Conservation (phyloP, 306 rosid species). For the Arachis hypogaea region DNA sequence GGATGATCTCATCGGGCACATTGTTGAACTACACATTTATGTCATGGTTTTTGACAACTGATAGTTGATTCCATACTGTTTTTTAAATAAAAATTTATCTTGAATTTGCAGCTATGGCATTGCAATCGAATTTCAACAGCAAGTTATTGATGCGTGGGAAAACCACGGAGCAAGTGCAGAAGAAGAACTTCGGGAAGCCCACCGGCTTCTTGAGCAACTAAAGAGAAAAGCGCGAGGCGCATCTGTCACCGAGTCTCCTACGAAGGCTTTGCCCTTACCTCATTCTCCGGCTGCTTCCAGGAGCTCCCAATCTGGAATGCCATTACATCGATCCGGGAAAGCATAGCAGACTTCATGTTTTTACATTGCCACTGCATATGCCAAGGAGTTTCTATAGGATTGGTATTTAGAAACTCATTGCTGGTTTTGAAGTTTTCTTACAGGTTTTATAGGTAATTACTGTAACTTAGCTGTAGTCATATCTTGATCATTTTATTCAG, state of each 20-base stretch:
- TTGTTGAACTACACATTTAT: background rate
- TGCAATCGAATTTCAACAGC: constrained; percentile 85
- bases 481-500: constrained; percentile 8
- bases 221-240: constrained; percentile 63
- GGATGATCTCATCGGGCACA: background rate
- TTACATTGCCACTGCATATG: constrained; percentile 22
- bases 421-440: constrained; percentile 34
- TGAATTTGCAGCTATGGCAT: constrained; percentile 70
- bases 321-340: constrained; percentile 33
- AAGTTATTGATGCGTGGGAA: constrained; percentile 90
- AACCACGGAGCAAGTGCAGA: constrained; percentile 80
- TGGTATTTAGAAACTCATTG: constrained; percentile 27
- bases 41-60: constrained; percentile 7
- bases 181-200: constrained; percentile 79
- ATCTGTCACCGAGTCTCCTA: constrained; percentile 45
- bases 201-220: constrained; percentile 59
- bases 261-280: constrained; percentile 70
- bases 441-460: constrained; percentile 25
- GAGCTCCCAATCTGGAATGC: constrained; percentile 38
- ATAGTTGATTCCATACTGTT: background rate
- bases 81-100: constrained; percentile 12
- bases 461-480: background rate
- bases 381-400: constrained; percentile 13
- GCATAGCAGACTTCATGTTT: constrained; percentile 19
- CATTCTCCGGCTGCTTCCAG: constrained; percentile 46